Conservation (phyloP, 2,329 filamentous ascomycete genomes). For the Moelleriella libera region DNA sequence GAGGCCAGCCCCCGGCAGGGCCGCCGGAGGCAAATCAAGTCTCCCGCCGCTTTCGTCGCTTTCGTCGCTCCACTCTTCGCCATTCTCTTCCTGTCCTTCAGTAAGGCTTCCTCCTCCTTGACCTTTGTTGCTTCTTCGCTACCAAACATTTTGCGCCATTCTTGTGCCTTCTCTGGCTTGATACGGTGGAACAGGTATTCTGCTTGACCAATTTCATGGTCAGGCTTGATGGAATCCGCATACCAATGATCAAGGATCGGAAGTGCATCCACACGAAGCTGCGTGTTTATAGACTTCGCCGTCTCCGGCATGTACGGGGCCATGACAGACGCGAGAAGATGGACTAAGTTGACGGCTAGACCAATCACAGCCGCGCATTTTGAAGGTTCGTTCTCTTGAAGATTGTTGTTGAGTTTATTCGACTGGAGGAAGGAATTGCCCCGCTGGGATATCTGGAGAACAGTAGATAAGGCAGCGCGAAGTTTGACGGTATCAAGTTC, state of each 20-base stretch:
- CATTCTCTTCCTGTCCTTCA: background rate
- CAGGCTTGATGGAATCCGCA: conserved; percentile 40
- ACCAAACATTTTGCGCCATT: conserved; percentile 61
- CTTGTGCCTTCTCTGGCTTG: conserved; percentile 57
- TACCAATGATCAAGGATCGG: conserved; percentile 50
- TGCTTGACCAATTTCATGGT: conserved; percentile 48
- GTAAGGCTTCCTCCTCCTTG: conserved; percentile 27
- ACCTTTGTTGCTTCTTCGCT: conserved; percentile 45
- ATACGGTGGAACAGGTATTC: conserved; percentile 62
- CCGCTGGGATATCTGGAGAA: conserved; percentile 9
- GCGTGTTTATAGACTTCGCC: conserved; percentile 52
- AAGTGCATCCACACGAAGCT: conserved; percentile 42
- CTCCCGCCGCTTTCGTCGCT: too few species aligned
- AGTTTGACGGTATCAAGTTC: conserved; percentile 3
- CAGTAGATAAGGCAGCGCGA: background rate
- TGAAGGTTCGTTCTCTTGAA: conserved; percentile 28
- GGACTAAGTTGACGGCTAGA: conserved; percentile 58
- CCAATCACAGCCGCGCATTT: conserved; percentile 39
- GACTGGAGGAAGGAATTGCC: conserved; percentile 39
- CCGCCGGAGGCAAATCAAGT: too few species aligned
- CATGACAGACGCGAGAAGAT: conserved; percentile 60
- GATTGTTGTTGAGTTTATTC: conserved; percentile 26
- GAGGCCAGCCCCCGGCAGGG: too few species aligned
- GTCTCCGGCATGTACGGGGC: conserved; percentile 65
- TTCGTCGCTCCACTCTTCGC: background rate